Conservation (phyloP, 129 eudicot genomes). For the Tanacetum coccineum region DNA sequence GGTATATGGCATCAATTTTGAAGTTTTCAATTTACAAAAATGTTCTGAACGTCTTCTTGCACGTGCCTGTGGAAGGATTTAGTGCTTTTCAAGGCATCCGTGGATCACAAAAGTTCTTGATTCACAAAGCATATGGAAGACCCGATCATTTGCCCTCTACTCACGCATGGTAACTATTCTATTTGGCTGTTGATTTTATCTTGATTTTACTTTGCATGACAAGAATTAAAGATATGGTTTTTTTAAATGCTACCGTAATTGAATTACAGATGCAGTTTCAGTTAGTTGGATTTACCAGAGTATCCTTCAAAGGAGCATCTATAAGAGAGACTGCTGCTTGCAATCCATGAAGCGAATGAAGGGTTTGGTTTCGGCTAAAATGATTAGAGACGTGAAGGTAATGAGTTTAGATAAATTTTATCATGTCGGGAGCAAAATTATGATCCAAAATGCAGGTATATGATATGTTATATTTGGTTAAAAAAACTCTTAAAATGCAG, state of each 20-base stretch:
- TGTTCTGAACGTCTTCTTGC: constrained; percentile 15
- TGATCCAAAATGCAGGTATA: too few species aligned
- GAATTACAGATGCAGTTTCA: too few species aligned
- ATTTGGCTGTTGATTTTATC: not conserved
- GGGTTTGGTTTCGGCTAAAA: too few species aligned
- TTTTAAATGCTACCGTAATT: too few species aligned
- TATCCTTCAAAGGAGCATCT: too few species aligned
- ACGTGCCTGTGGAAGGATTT: constrained; percentile 98
- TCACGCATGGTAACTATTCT: constrained; percentile 75
- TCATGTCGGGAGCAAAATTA: too few species aligned
- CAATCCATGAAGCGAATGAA: too few species aligned
- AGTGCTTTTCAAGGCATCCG: constrained; percentile 96
- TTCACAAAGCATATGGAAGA: constrained; percentile 95
- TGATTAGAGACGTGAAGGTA: too few species aligned
- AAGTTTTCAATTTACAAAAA: not conserved
- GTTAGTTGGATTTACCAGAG: too few species aligned
- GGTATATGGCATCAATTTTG: too few species aligned
- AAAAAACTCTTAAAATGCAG: constrained; percentile 33
- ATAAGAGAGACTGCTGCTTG: too few species aligned
- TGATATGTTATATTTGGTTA: not conserved
- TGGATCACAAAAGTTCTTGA: constrained; percentile 94
- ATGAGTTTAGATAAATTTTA: too few species aligned
- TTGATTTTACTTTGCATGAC: not conserved
- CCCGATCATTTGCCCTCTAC: constrained; percentile 92
- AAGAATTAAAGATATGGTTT: not conserved